Conservation (phyloP, 1,284 basidiomycete genomes). For the Ganoderma sinense region DNA sequence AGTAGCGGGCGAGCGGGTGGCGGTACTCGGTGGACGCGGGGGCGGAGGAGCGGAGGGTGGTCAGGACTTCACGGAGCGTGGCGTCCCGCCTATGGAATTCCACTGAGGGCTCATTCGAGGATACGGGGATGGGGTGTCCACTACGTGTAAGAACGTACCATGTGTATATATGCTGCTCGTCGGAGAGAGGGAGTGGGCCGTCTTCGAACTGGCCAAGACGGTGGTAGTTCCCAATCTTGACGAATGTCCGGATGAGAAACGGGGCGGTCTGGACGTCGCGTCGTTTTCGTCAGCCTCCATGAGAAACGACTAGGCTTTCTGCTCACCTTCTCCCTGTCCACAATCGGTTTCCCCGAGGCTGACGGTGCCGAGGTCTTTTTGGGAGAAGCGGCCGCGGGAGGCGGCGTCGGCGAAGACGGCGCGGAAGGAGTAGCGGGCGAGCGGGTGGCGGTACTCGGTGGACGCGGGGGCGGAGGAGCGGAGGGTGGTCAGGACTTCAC, state of each 20-base stretch:
- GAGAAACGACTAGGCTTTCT: neutral
- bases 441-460: constrained; percentile 77
- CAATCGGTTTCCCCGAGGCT: constrained; percentile 41
- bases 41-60: constrained; percentile 72
- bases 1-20: constrained; percentile 80
- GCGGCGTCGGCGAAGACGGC: constrained; percentile 77
- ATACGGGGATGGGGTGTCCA: neutral
- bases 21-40: constrained; percentile 71
- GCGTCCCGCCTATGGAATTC: constrained; percentile 74
- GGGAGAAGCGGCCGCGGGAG: constrained; percentile 70
- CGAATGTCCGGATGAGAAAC: constrained; percentile 81
- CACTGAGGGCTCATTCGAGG: neutral
- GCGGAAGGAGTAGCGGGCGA: constrained; percentile 79
- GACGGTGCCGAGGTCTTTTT: constrained; percentile 80
- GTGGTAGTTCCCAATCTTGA: constrained; percentile 81
- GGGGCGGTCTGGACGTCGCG: constrained; percentile 63
- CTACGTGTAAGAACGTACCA: constrained; percentile 55
- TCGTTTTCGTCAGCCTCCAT: neutral
- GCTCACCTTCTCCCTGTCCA: constrained; percentile 49
- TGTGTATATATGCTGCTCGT: constrained; percentile 81
- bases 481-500: constrained; percentile 77
- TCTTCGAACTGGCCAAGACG: constrained; percentile 76
- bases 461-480: constrained; percentile 69
- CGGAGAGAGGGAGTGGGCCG: constrained; percentile 72
- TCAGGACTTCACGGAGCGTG: constrained; percentile 77